Evolutionary conservation across 192 early-diverging fungal genomes (phyloP).

Genomic region (Physocladia obscura): DNA sequence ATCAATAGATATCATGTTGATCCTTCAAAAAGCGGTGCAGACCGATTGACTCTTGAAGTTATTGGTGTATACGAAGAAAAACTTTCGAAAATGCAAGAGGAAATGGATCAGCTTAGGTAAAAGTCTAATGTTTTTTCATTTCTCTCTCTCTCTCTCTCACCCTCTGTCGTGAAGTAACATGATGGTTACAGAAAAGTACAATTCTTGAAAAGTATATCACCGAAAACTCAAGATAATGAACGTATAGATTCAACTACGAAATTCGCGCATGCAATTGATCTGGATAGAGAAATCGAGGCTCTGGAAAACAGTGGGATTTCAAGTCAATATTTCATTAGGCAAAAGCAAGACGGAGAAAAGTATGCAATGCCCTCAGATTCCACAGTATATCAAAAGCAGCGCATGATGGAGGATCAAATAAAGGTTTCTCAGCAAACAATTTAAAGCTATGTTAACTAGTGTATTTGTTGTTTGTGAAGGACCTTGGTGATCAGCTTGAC

Average conservation of each 20-base stretch:
- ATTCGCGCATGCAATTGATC: no score
- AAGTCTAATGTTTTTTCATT: neutral
- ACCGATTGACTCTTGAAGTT: slow-evolving; percentile 44
- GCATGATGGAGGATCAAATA: slow-evolving; percentile 20
- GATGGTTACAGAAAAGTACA: no score
- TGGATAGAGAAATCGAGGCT: slow-evolving; percentile 9
- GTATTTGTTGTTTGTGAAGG: slow-evolving; percentile 1
- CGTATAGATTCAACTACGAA: no score
- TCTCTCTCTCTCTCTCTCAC: neutral
- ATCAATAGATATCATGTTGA: slow-evolving; percentile 28
- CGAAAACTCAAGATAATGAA: no score
- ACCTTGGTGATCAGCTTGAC: slow-evolving; percentile 27
- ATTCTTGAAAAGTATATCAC: no score
- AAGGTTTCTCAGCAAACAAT: neutral
- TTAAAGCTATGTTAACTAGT: neutral
- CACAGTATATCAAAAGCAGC: neutral
- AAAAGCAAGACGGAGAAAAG: neutral
- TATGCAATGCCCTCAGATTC: neutral
- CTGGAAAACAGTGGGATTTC: slow-evolving; percentile 8
- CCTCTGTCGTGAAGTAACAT: no score
- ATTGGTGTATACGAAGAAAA: slow-evolving; percentile 43
- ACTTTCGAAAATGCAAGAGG: slow-evolving; percentile 18
- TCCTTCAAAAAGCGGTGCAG: slow-evolving; percentile 33
- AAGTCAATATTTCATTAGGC: slow-evolving; percentile 5
- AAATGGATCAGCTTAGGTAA: slow-evolving; percentile 27